Evolutionary conservation across 208 protist genomes (phyloP), one percentile per base, ranked within the genome.

Genomic region (Tritrichomonas musculus): DNA sequence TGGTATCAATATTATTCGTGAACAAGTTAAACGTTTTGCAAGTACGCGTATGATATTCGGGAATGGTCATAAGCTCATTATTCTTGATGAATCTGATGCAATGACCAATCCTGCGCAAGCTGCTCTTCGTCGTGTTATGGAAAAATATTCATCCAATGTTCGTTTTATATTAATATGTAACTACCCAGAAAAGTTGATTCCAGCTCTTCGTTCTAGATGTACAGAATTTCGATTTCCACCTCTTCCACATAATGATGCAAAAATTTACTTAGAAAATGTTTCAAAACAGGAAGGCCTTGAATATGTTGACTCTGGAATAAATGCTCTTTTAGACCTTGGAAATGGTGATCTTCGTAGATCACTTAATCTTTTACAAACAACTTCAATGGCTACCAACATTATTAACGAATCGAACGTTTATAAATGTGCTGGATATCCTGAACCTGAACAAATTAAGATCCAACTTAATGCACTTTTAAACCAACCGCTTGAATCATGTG

Each of bases 111-210:
- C 96, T 53, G 99, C 99, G 0, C 99, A 99, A 95, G 96, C 93
- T 44, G 98, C 98, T n/a, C 96, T 99, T 41, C 96, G 98, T 57
- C 96, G 98, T 92, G 96, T 99, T 0, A 99, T 99, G 84, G 98
- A 99, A 95, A 98, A 98, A 94, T 99, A 98, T 96, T 99, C 98
- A 0, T 95, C 94, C 65, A 99, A 98, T 94, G 97, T 97, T 27
- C 97, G 99, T 53, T 99, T 99, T 93, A 99, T 98, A 94, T 96
- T 99, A 13, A 97, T 99, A 65, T 99, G 98, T 96, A 99, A 99
- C 96, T 99, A 99, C 95, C 97, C 99, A 80, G 95, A 94, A 92
- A 96, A 97, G 94, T 95, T 96, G 80, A 96, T 96, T 65, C 95
- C 96, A 33, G 95, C 95, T 39, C 80, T 96, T 27, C 95, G 99